Percentiles rank a stretch among this genome's conserved stretches.
These are phyloP conservation scores for Trichoderma afroharzianum DNA, from an alignment of 2,329 filamentous ascomycete genomes.

Conservation along the genomic window DNA sequence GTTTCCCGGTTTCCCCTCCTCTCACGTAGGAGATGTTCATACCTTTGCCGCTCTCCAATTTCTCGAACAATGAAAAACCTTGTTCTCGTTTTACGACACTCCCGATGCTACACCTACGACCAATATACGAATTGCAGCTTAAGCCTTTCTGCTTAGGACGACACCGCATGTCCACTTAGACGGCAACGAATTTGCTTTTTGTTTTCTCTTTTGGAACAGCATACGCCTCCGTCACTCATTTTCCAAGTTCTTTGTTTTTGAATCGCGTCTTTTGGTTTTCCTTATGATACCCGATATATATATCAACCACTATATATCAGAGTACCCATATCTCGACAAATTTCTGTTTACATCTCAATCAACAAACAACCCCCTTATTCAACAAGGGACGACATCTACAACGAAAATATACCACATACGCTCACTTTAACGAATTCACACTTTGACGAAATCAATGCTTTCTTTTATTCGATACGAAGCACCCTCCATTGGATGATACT, in stretches of 20 bases:
- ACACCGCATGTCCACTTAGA: conserved; percentile 1
- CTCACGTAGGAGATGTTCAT: conserved; percentile 22
- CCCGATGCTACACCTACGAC: neutral
- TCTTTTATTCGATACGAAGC: neutral
- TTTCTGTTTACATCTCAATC: neutral
- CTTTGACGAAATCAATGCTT: neutral
- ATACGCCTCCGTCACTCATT: neutral
- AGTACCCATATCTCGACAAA: neutral
- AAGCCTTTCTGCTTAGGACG: neutral
- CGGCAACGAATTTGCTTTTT: neutral
- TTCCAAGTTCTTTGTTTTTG: neutral
- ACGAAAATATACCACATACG: neutral
- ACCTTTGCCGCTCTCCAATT: neutral
- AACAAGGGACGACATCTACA: neutral
- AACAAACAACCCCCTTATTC: neutral
- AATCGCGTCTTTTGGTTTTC: neutral
- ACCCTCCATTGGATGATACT: neutral
- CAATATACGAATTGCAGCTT: neutral
- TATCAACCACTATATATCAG: conserved; percentile 9
- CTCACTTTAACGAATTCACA: neutral
- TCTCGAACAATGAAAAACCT: neutral
- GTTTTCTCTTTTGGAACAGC: neutral
- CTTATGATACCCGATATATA: conserved; percentile 12
- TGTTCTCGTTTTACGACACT: neutral
- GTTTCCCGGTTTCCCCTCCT: conserved; percentile 31